Evolutionary conservation across 306 rosid species (phyloP).

Genomic region (Dryas octopetala): DNA sequence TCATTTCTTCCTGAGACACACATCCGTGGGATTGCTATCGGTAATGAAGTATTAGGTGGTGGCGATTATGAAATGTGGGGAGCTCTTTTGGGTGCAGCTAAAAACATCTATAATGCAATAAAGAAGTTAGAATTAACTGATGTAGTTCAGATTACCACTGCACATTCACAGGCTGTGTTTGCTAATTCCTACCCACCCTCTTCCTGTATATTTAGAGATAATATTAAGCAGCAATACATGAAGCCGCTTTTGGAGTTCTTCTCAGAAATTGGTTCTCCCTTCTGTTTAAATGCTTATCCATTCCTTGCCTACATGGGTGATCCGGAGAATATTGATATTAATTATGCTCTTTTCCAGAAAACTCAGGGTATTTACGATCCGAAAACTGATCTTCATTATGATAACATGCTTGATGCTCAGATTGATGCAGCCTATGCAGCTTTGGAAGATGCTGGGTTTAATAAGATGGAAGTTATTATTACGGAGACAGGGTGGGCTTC

Average conservation of each 20-base stretch:
- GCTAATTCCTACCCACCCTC: constrained; percentile 82
- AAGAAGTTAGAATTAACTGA: constrained; percentile 53
- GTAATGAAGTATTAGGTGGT: constrained; percentile 87
- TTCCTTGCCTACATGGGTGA: constrained; percentile 61
- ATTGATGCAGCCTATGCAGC: constrained; percentile 95
- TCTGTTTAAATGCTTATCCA: constrained; percentile 93
- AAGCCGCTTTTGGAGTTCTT: constrained; percentile 84
- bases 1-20: constrained; percentile 73
- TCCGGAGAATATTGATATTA: constrained; percentile 75
- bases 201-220: constrained; percentile 67
- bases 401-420: constrained; percentile 99
- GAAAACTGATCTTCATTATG: constrained; percentile 68
- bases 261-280: constrained; percentile 82
- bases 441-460: constrained; percentile 70
- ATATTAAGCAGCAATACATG: constrained; percentile 70
- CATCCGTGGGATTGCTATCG: constrained; percentile 80
- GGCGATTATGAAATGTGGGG: constrained; percentile 46
- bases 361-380: constrained; percentile 70
- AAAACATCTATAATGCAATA: constrained; percentile 72
- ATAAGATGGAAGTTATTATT: constrained; percentile 80
- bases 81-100: constrained; percentile 70
- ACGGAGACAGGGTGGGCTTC: constrained; percentile 99
- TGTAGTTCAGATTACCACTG: constrained; percentile 65
- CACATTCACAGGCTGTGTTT: constrained; percentile 82
- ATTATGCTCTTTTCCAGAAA: constrained; percentile 85